Base-by-base conservation (phyloP, 164 flowering plant genomes). In the Stephania japonica region DNA sequence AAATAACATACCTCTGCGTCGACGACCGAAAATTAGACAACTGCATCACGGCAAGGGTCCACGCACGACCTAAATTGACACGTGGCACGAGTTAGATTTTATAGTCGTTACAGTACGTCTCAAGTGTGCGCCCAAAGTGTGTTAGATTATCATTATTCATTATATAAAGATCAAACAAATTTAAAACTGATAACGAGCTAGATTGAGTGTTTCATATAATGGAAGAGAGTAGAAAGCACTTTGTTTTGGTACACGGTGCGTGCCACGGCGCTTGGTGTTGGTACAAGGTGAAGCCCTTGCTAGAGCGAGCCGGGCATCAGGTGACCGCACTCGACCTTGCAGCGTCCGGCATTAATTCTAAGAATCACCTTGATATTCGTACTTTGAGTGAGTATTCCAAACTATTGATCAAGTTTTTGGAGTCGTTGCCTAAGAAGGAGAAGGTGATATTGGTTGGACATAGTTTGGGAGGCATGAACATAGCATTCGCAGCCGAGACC, bases 231-330 rank as follows among this genome's bases (percentile, higher is more conserved):
- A 80, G 50, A 62, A 76, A 69, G 62, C 91, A 90, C 66, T 87
- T 88, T 61, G 83, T 89, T 11, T 80, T 88, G 6, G 88, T 89
- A 0, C 93, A 88, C 75, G 91, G 91, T 1, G 75, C 76, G 0
- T 66, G 86, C 76, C 89, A 84, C 67, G 93, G 91, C 21, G 90
- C 86, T 0, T 90, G 94, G 94, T 53, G 77, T 26, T 90, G 91
- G 90, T 80, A 84, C 82, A 88, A 87, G 76, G 42, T 87, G 6
- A 77, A 72, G 19, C 78, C 87, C 0, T 63, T 50, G 72, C 86
- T 90, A 0, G 77, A 80, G 77, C 9, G 73, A 0, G 79, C 79
- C 1, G 86, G 87, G 6, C 85, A 87, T 73, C 67, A 63, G 3
- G 89, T 84, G 25, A 87, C 85, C 16, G 80, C 78, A 9, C 25